Base-by-base conservation (phyloP, 1,139 yeast species). In the Magnusiomyces sp. region DNA sequence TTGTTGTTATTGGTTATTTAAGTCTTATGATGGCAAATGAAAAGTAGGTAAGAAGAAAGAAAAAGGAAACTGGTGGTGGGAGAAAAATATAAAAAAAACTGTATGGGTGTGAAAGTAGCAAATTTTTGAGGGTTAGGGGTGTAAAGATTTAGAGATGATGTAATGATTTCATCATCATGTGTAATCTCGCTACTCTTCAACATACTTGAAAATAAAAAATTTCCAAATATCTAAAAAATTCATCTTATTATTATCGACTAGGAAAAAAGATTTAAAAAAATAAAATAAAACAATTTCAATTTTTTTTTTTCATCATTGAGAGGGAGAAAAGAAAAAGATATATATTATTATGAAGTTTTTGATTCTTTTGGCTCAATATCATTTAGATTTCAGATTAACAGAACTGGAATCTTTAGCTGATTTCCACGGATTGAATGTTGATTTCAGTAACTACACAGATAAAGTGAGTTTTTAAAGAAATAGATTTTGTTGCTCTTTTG, bases 401-500 rank as follows among this genome's bases (percentile, higher is more conserved):
- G 98, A 92, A 65, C 69, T 92, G 41, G 89, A 84, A 61, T 84
- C 97, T 0, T 67, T 92, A 46, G 97, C 97, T 0, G 80, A 76
- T 42, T 65, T 83, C 49, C 68, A 78, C 56, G 68, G 69, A 14
- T 70, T 92, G 5, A 40, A 66, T 0, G 73, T 85, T 5, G 92
- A 88, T 62, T 69, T 89, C 48, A 67, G 78, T 14, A 62, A 63
- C 14, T 90, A 88, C 61, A 71, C 73, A 51, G 81, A 75, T 45
- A 67, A 71, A 48, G 54, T 52, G 50, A 42, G 52, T 33, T 32
- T 31, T 11, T 39, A 31, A 33, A 7, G 54, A 55, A 43, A 16
- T n/a, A 20, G 48, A n/a, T 19, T 14, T n/a, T 39, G 6, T 7
- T 10, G n/a, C 5, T 20, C 23, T 23, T 33, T 10, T 5, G 27